phyloP scores from a whole-genome alignment of 2,329 filamentous ascomycete genomes.

The Penicillium sclerotigenum region DNA sequence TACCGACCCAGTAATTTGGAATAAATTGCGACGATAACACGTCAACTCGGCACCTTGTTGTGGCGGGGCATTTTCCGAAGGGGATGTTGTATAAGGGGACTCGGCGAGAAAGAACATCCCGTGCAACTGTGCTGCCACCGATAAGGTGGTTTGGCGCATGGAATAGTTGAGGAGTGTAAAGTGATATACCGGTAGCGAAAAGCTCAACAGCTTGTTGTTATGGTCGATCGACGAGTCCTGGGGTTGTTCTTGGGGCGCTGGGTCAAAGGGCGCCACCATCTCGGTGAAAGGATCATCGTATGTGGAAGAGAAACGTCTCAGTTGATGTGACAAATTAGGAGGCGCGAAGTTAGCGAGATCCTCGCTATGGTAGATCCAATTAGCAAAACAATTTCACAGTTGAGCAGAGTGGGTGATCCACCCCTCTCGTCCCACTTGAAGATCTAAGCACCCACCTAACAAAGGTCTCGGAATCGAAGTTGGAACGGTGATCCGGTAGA shows the following conservation, averaged over 20 bases:
- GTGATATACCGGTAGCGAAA: slow-evolving; percentile 62
- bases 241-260: slow-evolving; percentile 45
- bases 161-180: slow-evolving; percentile 61
- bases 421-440: slow-evolving; percentile 11
- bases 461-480: slow-evolving; percentile 60
- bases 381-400: background rate
- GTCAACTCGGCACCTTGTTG: slow-evolving; percentile 65
- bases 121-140: slow-evolving; percentile 60
- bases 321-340: slow-evolving; percentile 36
- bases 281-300: slow-evolving; percentile 54
- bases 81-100: slow-evolving; percentile 59
- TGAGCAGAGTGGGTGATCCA: slow-evolving; percentile 3
- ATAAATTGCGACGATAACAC: slow-evolving; percentile 92
- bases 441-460: slow-evolving; percentile 50
- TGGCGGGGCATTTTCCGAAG: slow-evolving; percentile 57
- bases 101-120: slow-evolving; percentile 69
- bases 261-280: slow-evolving; percentile 44
- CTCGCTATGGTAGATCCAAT: slow-evolving; percentile 45
- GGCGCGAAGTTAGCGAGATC: slow-evolving; percentile 48
- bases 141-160: slow-evolving; percentile 54
- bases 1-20: slow-evolving; percentile 89
- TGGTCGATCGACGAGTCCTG: slow-evolving; percentile 60
- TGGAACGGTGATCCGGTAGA: slow-evolving; percentile 56
- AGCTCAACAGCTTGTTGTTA: slow-evolving; percentile 70
- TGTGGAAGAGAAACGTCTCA: slow-evolving; percentile 51